Evolutionary conservation across 352 stramenopile genomes (phyloP), one percentile per base, ranked within the genome.

Genomic region (Globisporangium megalacanthum): DNA sequence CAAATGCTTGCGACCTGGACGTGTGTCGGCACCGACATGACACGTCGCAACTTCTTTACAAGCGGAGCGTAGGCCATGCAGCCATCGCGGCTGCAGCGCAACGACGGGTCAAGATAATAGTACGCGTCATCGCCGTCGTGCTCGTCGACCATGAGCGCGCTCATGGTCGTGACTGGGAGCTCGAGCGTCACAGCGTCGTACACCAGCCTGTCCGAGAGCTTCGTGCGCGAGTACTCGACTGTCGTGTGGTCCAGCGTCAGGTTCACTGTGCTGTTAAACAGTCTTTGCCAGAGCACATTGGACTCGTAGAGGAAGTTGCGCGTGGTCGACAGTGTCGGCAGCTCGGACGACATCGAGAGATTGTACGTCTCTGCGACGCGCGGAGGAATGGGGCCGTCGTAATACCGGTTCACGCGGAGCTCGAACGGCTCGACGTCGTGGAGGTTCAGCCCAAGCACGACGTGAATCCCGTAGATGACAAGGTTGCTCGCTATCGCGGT

Each of bases 131-230:
- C 1, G 19, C 20, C 37, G 20, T 45, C 19, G n/a, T 41, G 19
- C 31, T 22, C 20, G 6, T 29, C 25, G 25, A 29, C 25, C 4
- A 29, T 29, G 25, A 29, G 25, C 4, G 25, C 25, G 4, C 25
- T 29, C 4, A 29, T 29, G 25, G 25, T 29, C 25, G 25, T 13
- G 19, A 52, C 10, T 4, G 50, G 50, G 13, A 64, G 46, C 41
- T 69, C 56, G 15, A 74, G 33, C 13, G 67, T 69, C 36, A 74
- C 2, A 1, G 60, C 33, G 17, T 74, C 63, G 19, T 64, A 56
- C 13, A 25, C 49, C 11, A 72, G 47, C 13, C 39, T 56, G 20
- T 55, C 46, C 11, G 54, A 58, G 35, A 74, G 47, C 14, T 42
- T 29, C 36, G 62, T 20, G 37, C 46, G 60, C 6, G 39, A 36